Evolutionary conservation across 805 yeast species (phyloP), one percentile per base, ranked within the genome.

Genomic region (Myxozyma nipponensis): DNA sequence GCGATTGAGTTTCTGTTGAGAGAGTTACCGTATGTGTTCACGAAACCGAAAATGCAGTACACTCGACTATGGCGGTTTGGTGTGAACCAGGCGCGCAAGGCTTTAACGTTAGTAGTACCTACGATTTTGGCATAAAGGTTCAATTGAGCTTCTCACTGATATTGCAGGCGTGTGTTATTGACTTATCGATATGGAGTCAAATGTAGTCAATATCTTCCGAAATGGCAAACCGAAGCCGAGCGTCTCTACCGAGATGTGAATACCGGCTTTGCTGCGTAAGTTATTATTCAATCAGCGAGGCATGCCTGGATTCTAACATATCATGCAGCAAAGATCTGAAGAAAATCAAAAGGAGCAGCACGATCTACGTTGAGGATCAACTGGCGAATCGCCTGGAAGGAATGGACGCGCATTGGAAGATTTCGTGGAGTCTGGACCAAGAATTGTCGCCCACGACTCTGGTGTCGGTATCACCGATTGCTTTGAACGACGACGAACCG

Each of bases 191-290:
- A 35, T 35, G 38, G 38, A 6, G 38, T 35, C 19, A 35, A 18
- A 35, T 35, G 6, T 10, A 35, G 9, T 7, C 21, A 10, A 7
- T 13, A 43, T 32, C 32, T 38, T 18, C 39, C 34, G 23, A 52
- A 46, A 26, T 53, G 50, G 50, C 42, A 40, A 28, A 35, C 34
- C 25, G 38, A 43, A 7, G 50, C 54, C 2, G 41, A 21, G 21
- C 17, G 21, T 7, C 38, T 44, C 17, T 54, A 54, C 34, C 39
- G 36, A 17, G 47, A 45, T 10, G 7, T 54, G 17, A 50, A 54
- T 36, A 21, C 41, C 23, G 51, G 44, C 13, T 54, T 54, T 35
- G 58, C 58, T 4, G 38, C 23, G 58, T 54, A 54, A 2, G 57
- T 49, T 6, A 2, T 9, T n/a, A 7, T 23, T 39, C 36, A 7